Conservation (phyloP, 176 grass and related monocot species). For the Rhynchospora pubera region DNA sequence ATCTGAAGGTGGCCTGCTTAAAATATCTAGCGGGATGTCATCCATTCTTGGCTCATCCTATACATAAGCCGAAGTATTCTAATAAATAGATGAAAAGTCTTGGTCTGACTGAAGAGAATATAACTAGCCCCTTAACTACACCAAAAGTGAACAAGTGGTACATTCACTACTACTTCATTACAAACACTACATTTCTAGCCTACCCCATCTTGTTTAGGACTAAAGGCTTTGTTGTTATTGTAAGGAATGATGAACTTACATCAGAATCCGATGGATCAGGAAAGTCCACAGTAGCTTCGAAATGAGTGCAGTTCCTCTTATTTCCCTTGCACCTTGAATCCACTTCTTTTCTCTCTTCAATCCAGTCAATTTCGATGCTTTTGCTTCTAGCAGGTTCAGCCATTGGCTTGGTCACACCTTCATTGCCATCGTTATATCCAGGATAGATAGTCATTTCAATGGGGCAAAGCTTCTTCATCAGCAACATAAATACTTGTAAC, state of each 20-base stretch:
- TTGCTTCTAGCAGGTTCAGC: not conserved
- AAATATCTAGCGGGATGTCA: slow-evolving; percentile 42
- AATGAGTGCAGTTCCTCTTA: not conserved
- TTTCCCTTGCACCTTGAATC: not conserved
- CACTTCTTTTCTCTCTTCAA: not conserved
- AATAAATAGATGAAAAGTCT: no score
- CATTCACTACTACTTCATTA: not conserved
- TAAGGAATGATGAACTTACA: not conserved
- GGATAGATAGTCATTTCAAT: not conserved
- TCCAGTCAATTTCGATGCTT: not conserved
- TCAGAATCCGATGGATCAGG: not conserved
- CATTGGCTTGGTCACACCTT: not conserved
- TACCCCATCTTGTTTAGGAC: not conserved
- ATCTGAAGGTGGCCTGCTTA: slow-evolving; percentile 35
- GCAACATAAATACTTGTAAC: not conserved
- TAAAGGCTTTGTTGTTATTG: no score
- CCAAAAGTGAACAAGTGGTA: not conserved
- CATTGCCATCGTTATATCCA: not conserved
- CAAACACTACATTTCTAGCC: not conserved
- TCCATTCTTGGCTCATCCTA: not conserved
- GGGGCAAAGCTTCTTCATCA: not conserved
- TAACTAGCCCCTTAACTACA: not conserved
- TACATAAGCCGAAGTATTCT: not conserved
- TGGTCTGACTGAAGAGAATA: not conserved
- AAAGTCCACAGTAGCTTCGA: not conserved